Evolutionary conservation across 345 rosid species (phyloP), one percentile per base, ranked within the genome.

Genomic region (Hypericum perforatum): DNA sequence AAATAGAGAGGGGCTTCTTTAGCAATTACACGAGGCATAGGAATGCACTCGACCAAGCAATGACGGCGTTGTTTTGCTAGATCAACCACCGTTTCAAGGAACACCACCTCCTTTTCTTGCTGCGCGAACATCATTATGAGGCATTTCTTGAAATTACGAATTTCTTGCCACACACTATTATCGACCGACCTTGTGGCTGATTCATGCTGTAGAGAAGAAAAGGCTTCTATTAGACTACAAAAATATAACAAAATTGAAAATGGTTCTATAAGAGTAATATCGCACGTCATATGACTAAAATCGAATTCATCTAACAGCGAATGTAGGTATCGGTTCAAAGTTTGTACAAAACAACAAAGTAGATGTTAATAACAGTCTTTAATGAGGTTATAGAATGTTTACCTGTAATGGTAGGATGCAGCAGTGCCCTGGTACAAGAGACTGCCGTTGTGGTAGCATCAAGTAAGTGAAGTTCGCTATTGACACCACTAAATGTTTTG

Each of bases 71-170:
- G 96, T 65, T 78, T 82, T 15, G 89, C 75, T 73, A 92, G 74
- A 6, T 82, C 81, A 74, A 85, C 78, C 54, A 92, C 96, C 0
- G 98, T 88, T 69, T 88, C 95, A 41, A 92, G 81, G 69, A 92
- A 92, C 52, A 90, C 74, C 11, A 80, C 56, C 6, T 85, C 94
- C 70, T 83, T 92, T 39, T 82, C 95, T 66, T 85, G 84, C 76
- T 83, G 79, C 3, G 81, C 86, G 66, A 78, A 85, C 96, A 92
- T 78, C 90, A 76, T 81, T 49, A 85, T 81, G 32, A 92, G 84
- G 71, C 98, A 88, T 71, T 88, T 92, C 68, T 92, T 82, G 76
- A 85, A 88, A 48, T 88, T 88, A 5, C 91, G 88, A 42, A 92
- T 83, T 78, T 92, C 94, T 10, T 80, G 91, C 98, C 95, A 83